Evolutionary conservation across 1,139 yeast genomes (phyloP), one percentile per base, ranked within the genome.

Genomic region (Geotrichum histeridarum): DNA sequence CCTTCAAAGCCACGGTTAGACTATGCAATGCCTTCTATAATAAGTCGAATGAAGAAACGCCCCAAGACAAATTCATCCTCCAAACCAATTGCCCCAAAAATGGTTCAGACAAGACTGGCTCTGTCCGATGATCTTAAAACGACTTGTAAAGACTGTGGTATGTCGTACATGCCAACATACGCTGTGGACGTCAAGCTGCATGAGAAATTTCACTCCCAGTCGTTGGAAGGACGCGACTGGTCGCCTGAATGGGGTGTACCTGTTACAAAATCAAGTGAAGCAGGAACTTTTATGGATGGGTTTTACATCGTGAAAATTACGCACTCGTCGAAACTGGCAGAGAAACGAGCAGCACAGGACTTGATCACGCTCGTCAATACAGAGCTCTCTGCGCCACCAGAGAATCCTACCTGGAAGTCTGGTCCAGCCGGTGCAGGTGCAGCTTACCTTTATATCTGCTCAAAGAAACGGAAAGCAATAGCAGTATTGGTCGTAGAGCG

Each of bases 381-480:
- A 11, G 85, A 81, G 57, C 72, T 84, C 49, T 77, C 77, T 61
- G 88, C 90, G 0, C 81, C 84, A 0, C 68, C 64, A 11, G 87
- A 78, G 55, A 74, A 78, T 11, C 69, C 71, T 1, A 66, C 67
- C 35, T 82, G 88, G 88, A 65, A 58, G 8, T 53, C 53, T 32
- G 54, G 57, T 8, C 38, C 68, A 48, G 36, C 48, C 4, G 59
- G 65, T 27, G 59, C 61, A 12, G 67, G 65, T 8, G 65, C 65
- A 18, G 79, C 81, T 9, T 76, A 73, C 54, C 82, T 81, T 0
- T 82, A 76, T 61, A 67, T 83, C 8, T 72, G 74, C 35, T 62
- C 80, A 3, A 63, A 70, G 12, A 67, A 70, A 4, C 67, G 68
- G 22, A 66, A 61, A 39, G 81, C 83, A 0, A 71, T 83, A 1